Conservation (phyloP, 208 protist species). For the Naegleria lovaniensis region DNA sequence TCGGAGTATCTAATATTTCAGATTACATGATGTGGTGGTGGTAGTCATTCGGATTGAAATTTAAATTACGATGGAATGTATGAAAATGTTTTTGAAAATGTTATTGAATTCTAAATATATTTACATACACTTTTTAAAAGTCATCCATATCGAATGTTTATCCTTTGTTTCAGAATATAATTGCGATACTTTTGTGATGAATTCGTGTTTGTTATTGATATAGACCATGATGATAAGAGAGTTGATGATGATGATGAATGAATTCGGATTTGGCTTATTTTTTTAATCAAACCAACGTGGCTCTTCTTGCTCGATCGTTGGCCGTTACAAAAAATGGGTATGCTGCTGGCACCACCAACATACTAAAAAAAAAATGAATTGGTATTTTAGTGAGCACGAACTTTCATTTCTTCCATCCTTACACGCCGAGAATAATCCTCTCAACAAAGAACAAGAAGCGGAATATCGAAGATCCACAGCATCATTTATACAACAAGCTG, state of each 20-base stretch:
- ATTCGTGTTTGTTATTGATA: neutral
- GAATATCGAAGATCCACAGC: neutral
- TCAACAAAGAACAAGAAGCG: neutral
- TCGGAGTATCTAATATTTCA: neutral
- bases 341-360: no score
- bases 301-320: no score
- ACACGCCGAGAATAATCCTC: neutral
- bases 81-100: no score
- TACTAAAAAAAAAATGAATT: neutral
- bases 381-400: neutral
- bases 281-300: no score
- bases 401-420: neutral
- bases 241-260: no score
- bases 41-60: no score
- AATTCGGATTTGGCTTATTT: no score
- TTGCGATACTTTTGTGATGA: neutral
- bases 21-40: no score
- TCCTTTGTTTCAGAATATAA: neutral
- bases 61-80: no score
- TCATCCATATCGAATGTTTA: neutral
- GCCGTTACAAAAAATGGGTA: no score
- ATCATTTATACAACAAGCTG: neutral
- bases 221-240: neutral
- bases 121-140: neutral
- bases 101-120: neutral